These are phyloP conservation scores for Corynespora cassiicola DNA, from an alignment of 2,329 filamentous ascomycete genomes.

Conservation along the genomic window DNA sequence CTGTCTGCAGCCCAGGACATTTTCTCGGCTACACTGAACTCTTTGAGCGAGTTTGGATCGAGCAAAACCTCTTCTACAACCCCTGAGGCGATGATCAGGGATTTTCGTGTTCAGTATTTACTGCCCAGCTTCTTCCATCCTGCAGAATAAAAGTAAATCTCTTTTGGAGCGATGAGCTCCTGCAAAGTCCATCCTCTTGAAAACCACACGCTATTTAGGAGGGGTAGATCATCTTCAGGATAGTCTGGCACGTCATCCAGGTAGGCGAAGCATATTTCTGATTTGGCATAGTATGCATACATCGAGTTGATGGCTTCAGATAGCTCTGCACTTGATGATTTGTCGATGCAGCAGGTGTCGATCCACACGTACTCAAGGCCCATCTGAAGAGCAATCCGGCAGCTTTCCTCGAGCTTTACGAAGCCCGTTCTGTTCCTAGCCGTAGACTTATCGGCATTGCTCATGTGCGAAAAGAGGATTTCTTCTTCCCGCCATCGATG, in stretches of 20 bases:
- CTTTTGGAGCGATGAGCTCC: constrained; percentile 10
- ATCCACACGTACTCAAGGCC: constrained; percentile 9
- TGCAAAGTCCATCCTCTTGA: constrained; percentile 7
- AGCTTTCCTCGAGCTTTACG: constrained; percentile 1
- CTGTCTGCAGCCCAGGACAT: constrained; percentile 17
- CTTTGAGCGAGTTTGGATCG: constrained; percentile 1
- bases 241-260: constrained; percentile 9
- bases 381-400: constrained; percentile 1
- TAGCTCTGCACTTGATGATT: constrained; percentile 10
- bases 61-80: constrained; percentile 1
- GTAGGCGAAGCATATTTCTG: constrained; percentile 11
- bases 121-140: constrained; percentile 4
- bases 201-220: constrained; percentile 1
- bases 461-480: background rate
- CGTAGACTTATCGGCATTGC: background rate
- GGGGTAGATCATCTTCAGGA: background rate
- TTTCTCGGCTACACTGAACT: constrained; percentile 6
- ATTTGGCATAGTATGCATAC: constrained; percentile 15
- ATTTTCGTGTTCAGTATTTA: background rate
- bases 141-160: constrained; percentile 8
- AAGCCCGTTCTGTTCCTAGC: constrained; percentile 1
- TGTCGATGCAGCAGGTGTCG: constrained; percentile 14
- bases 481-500: constrained; percentile 5
- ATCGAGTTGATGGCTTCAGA: constrained; percentile 23
- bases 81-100: constrained; percentile 1